phyloP scores from a whole-genome alignment of 768 basidiomycete genomes.

The Gloeostereum incarnatum region DNA sequence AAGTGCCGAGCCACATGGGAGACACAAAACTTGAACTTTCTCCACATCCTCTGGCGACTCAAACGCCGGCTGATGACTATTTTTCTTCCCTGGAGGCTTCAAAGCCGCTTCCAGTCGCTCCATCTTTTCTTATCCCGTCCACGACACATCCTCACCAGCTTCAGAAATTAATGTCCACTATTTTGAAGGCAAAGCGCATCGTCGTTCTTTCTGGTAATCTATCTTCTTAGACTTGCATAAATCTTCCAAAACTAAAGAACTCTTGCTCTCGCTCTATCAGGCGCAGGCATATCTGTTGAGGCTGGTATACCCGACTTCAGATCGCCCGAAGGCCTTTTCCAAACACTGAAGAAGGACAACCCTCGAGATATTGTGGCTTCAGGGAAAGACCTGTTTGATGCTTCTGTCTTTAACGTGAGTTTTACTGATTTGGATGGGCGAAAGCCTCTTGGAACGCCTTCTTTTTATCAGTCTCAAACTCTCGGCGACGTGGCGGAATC shows the following conservation, averaged over 20 bases:
- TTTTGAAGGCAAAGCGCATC: conserved; percentile 72
- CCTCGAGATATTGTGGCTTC: conserved; percentile 61
- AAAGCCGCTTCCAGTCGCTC: conserved; percentile 36
- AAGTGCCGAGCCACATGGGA: no score
- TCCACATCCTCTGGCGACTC: no score
- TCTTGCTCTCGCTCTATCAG: conserved; percentile 23
- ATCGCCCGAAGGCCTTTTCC: conserved; percentile 73
- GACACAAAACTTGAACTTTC: no score
- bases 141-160: conserved; percentile 36
- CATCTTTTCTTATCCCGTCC: conserved; percentile 46
- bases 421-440: no score
- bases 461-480: not conserved
- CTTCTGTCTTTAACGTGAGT: conserved; percentile 79
- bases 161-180: conserved; percentile 48
- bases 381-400: conserved; percentile 86
- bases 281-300: conserved; percentile 82
- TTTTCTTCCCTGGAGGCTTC: conserved; percentile 50
- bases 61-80: no score
- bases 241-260: conserved; percentile 3
- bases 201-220: conserved; percentile 80
- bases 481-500: conserved; percentile 1
- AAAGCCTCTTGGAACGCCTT: not conserved
- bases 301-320: conserved; percentile 90
- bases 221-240: not conserved
- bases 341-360: conserved; percentile 68